Evolutionary conservation across 305 asterid genomes (phyloP).

Genomic region (Fraxinus xanthoxyloides): DNA sequence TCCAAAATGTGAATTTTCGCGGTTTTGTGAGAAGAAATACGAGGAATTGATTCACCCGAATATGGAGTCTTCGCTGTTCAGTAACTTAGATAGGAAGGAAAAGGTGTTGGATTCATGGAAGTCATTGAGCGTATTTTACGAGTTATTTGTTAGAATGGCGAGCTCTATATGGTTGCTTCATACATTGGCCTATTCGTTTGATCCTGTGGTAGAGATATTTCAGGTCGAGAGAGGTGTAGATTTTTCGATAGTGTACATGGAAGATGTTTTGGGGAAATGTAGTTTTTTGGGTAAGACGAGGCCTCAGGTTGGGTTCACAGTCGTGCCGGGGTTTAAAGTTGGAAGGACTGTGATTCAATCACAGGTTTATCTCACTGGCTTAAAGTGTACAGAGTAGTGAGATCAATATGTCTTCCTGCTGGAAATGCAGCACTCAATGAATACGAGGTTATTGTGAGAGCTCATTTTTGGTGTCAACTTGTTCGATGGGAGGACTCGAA

Average conservation of each 20-base stretch:
- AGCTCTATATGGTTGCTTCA: constrained; percentile 92
- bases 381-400: constrained; percentile 35
- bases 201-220: constrained; percentile 76
- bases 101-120: constrained; percentile 84
- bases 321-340: constrained; percentile 82
- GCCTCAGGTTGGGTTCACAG: constrained; percentile 80
- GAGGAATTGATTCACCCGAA: constrained; percentile 81
- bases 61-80: constrained; percentile 82
- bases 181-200: constrained; percentile 69
- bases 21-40: constrained; percentile 75
- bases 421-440: not conserved
- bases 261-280: constrained; percentile 59
- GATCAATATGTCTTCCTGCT: not conserved
- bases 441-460: not conserved
- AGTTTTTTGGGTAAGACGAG: constrained; percentile 29
- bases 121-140: constrained; percentile 66
- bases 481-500: not conserved
- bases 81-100: constrained; percentile 69
- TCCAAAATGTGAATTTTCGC: constrained; percentile 63
- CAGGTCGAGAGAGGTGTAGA: constrained; percentile 75
- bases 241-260: constrained; percentile 80
- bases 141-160: constrained; percentile 81
- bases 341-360: constrained; percentile 71
- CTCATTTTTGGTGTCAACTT: not conserved
- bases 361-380: constrained; percentile 65